Evolutionary conservation across 805 yeast species (phyloP), one percentile per base, ranked within the genome.

Genomic region (Ogataea dorogensis): DNA sequence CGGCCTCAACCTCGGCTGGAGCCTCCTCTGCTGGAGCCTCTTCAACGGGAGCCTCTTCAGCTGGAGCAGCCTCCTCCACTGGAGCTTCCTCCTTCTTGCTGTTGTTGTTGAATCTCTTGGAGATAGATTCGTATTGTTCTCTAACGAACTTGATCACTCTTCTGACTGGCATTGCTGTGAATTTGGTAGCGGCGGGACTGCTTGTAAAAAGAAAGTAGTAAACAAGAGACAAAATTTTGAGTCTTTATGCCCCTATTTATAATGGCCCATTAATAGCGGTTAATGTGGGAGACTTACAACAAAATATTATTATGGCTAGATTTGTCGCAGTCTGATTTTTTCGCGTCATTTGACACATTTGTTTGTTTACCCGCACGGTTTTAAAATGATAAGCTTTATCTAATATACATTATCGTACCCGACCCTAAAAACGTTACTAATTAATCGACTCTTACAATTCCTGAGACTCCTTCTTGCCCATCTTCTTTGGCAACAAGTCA

Each of bases 401-500:
- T 49, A 49, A 47, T 49, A 47, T 49, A 49, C 54, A 49, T 49
- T 47, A 43, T 25, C 31, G 17, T 30, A 43, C 42, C 45, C 31
- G 33, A 37, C 44, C 39, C 40, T 38, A 36, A 31, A 36, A 40
- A 36, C 39, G 35, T 36, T 35, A 40, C 38, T 35, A 34, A 38
- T 40, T 31, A 43, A 40, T 34, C 27, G 41, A 26, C 36, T 36
- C 38, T 23, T 71, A 73, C 60, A 73, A 71, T 64, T 73, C 78
- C 64, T 73, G 78, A 51, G 78, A 73, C 61, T 72, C 77, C 61
- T 73, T 73, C 61, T 70, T 69, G 45, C 71, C 74, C 38, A 74
- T 62, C 62, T 73, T 73, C 68, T 72, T 66, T 62, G 79, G 81
- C 56, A 89, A 79, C 68, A 89, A 81, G 75, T 82, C 81, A 70